phyloP scores from a whole-genome alignment of 441 rosid species.

The Euphorbia neoarborescens region DNA sequence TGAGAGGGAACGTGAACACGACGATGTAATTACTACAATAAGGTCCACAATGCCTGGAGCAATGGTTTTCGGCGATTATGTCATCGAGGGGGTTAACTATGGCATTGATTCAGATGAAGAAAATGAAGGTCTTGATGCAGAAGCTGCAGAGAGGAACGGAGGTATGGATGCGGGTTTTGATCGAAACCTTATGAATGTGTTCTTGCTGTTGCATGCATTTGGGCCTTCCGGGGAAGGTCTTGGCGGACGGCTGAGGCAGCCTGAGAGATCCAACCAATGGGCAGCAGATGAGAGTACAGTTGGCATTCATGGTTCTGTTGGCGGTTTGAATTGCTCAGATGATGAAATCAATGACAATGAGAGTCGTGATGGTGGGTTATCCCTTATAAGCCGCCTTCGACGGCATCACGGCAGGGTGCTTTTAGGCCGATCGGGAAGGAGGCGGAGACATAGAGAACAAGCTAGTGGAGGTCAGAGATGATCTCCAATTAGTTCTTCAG shows the following conservation, averaged over 20 bases:
- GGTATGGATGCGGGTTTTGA: conserved; percentile 43
- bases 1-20: conserved; percentile 62
- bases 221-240: conserved; percentile 49
- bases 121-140: conserved; percentile 30
- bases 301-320: conserved; percentile 23
- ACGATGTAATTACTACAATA: conserved; percentile 74
- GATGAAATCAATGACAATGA: conserved; percentile 30
- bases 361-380: conserved; percentile 30
- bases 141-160: conserved; percentile 30
- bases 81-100: conserved; percentile 49
- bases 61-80: conserved; percentile 76
- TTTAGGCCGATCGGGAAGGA: conserved; percentile 60
- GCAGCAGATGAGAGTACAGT: conserved; percentile 28
- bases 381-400: conserved; percentile 55
- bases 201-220: conserved; percentile 60
- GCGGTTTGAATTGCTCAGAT: conserved; percentile 33
- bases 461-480: conserved; percentile 28
- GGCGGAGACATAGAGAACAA: conserved; percentile 61
- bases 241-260: conserved; percentile 33
- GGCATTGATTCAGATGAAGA: conserved; percentile 46
- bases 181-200: conserved; percentile 48
- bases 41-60: conserved; percentile 87
- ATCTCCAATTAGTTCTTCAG: conserved; percentile 7
- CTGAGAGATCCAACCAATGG: conserved; percentile 24
- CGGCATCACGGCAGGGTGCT: conserved; percentile 51